Evolutionary conservation across 1,284 basidiomycete genomes (phyloP), one percentile per base, ranked within the genome.

Genomic region (Cerioporus squamosus): DNA sequence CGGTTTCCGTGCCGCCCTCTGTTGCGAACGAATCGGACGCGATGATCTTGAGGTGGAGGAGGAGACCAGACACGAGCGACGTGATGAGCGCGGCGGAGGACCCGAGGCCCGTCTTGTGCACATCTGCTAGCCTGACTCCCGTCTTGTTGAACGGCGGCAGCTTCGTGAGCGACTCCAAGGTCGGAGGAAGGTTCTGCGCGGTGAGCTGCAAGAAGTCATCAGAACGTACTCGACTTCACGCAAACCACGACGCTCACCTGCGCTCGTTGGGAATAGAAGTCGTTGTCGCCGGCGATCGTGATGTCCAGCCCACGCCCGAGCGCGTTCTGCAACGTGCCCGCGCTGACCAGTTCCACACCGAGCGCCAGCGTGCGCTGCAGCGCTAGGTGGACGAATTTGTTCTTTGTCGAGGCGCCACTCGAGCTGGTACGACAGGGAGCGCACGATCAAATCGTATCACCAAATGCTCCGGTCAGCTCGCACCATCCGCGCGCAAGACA

Each of bases 81-180:
- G 97, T 98, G 69, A 98, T 97, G 68, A 99, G 86, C 0, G 97
- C 94, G 0, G 97, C 97, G 9, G 95, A 98, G 4, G 95, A 98
- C 29, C 97, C 97, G 43, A 99, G 86, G 2, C 97, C 97, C 0
- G 97, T 99, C 78, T 99, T 99, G 83, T 98, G 96, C 9, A 97
- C 96, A 48, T 93, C 79, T 1, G 82, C 77, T 44, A 99, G 81
- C 0, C 75, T 75, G 31, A 88, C 86, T 50, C 87, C 83, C 20
- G 94, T 91, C 20, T 83, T 81, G 36, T 80, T 80, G 75, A 99
- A 97, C 0, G 91, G 89, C 4, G 85, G 79, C 17, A 95, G 83
- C 54, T 82, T 77, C 3, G 78, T 71, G 36, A 95, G 81, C 0
- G 90, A 92, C 1, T 77, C 71, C 48, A 86, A 71, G 5, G 82